These are phyloP conservation scores for Alternaria consortialis DNA, from an alignment of 2,329 filamentous ascomycete species.

Conservation along the genomic window DNA sequence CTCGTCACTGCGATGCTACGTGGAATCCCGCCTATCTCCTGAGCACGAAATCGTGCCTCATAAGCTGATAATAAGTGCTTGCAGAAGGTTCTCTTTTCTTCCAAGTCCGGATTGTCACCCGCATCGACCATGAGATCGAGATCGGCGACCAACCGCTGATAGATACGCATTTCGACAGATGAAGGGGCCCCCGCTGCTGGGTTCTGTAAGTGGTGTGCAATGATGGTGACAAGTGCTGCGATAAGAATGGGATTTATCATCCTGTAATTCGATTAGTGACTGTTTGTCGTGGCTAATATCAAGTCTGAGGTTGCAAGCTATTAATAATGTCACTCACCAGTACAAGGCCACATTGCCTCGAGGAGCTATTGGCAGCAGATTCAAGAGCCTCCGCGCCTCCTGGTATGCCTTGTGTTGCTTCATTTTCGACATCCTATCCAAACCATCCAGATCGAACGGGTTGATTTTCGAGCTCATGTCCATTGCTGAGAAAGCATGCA, in stretches of 20 bases:
- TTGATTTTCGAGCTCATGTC: slow-evolving; percentile 26
- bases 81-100: slow-evolving; percentile 21
- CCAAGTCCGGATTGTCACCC: slow-evolving; percentile 23
- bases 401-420: slow-evolving; percentile 24
- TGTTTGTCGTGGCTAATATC: background rate
- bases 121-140: slow-evolving; percentile 21
- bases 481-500: slow-evolving; percentile 27
- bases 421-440: slow-evolving; percentile 23
- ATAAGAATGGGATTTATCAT: slow-evolving; percentile 20
- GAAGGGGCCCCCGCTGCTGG: slow-evolving; percentile 10
- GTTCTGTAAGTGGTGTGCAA: slow-evolving; percentile 30
- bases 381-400: slow-evolving; percentile 30
- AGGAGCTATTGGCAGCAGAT: slow-evolving; percentile 27
- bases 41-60: background rate
- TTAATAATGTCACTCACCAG: slow-evolving; percentile 22
- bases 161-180: slow-evolving; percentile 15
- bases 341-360: slow-evolving; percentile 33
- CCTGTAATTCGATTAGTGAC: slow-evolving; percentile 12
- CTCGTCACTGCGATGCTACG: background rate
- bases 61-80: slow-evolving; percentile 25
- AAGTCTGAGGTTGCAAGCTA: background rate
- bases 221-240: slow-evolving; percentile 33
- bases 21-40: background rate
- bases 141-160: slow-evolving; percentile 19
- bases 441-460: slow-evolving; percentile 28